Conservation (phyloP, 2,329 filamentous ascomycete species). For the Laburnicola sp. region DNA sequence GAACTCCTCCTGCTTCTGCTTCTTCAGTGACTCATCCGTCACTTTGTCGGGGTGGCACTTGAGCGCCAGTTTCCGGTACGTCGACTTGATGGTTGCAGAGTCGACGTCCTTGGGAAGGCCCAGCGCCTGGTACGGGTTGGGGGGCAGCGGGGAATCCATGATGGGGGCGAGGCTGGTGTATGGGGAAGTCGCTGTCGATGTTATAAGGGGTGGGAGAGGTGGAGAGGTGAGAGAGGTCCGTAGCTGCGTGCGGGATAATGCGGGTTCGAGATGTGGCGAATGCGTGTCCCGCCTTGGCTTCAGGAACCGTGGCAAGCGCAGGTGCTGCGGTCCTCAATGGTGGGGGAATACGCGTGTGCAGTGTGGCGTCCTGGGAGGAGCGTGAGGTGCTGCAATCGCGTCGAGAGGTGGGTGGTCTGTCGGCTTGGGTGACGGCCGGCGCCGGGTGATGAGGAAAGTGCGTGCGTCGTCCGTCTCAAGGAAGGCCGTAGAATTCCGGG, state of each 20-base stretch:
- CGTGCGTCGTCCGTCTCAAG: constrained; percentile 2
- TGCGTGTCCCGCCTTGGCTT: constrained; percentile 23
- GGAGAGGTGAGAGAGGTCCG: too few relatives aligned
- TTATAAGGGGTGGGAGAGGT: constrained; percentile 12
- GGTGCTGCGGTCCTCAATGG: neutral
- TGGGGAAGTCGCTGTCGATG: constrained; percentile 7
- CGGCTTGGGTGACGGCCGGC: constrained; percentile 12
- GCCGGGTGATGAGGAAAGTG: constrained; percentile 4
- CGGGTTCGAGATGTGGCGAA: constrained; percentile 18
- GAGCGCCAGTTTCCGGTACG: constrained; percentile 82
- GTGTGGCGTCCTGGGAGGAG: constrained; percentile 7
- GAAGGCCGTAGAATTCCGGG: constrained; percentile 26
- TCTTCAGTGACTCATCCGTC: constrained; percentile 74
- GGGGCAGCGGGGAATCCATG: constrained; percentile 54
- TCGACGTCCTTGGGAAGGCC: constrained; percentile 74
- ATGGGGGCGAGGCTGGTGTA: constrained; percentile 34
- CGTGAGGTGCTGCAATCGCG: constrained; percentile 3
- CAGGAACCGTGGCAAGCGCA: constrained; percentile 9
- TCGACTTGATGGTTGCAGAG: constrained; percentile 70
- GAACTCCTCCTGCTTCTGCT: constrained; percentile 81
- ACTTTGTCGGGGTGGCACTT: constrained; percentile 93
- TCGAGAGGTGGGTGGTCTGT: constrained; percentile 6
- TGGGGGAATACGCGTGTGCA: constrained; percentile 6
- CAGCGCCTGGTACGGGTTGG: constrained; percentile 79
- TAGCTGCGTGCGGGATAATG: constrained; percentile 13